Evolutionary conservation across 2,329 filamentous ascomycete genomes (phyloP).

Genomic region (Westerdykella aurantiaca): DNA sequence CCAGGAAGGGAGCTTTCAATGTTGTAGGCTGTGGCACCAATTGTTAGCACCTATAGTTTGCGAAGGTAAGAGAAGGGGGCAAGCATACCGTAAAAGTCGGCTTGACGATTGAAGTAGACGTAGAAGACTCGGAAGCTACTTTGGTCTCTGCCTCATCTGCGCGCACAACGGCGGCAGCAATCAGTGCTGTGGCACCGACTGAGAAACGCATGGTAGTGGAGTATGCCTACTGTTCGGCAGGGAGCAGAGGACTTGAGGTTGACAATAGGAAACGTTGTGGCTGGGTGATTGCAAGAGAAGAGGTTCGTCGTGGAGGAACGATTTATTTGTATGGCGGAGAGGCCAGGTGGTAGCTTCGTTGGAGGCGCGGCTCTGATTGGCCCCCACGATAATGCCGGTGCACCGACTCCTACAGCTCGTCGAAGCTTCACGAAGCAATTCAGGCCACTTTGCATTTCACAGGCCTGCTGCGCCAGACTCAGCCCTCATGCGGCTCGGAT

Average conservation of each 20-base stretch:
- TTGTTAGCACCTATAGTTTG: slow-evolving; percentile 4
- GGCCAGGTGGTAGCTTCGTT: background rate
- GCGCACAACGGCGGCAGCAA: slow-evolving; percentile 67
- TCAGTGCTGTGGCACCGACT: slow-evolving; percentile 63
- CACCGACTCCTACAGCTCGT: background rate
- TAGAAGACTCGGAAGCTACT: slow-evolving; percentile 47
- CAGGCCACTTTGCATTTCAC: background rate
- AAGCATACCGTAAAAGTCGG: slow-evolving; percentile 81
- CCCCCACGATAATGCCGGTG: background rate
- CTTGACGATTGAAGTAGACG: slow-evolving; percentile 58
- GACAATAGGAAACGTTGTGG: background rate
- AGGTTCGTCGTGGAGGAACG: background rate
- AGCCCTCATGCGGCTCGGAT: background rate
- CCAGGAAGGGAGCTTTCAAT: slow-evolving; percentile 89
- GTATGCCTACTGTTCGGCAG: slow-evolving; percentile 25
- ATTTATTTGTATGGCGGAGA: background rate
- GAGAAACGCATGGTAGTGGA: slow-evolving; percentile 52
- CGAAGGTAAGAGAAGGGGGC: slow-evolving; percentile 1
- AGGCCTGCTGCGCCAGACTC: background rate
- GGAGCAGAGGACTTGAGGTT: slow-evolving; percentile 24
- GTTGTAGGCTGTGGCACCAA: slow-evolving; percentile 64
- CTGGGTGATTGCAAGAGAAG: background rate
- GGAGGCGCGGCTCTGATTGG: background rate
- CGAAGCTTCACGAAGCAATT: background rate
- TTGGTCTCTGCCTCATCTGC: slow-evolving; percentile 51